Base-by-base conservation (phyloP, 164 flowering plant genomes). In the Platanus orientalis region DNA sequence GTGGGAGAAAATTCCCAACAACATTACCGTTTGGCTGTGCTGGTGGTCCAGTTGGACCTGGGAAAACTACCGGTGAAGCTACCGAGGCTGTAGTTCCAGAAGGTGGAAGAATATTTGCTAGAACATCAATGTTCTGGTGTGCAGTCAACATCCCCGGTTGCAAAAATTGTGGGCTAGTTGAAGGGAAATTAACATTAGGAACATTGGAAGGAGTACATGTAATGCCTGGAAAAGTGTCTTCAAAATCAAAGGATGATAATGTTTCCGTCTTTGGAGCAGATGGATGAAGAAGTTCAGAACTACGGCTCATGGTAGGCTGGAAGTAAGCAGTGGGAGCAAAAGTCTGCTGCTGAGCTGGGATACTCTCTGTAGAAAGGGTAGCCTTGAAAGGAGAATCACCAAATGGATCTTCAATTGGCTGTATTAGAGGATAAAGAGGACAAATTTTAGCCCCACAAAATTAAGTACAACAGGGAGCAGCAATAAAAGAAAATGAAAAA, bases 361-460 rank as follows among this genome's bases (percentile, higher is more conserved):
- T 51, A 60, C 51, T 62, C 24, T 80, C 75, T 45, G 75, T 32
- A 9, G 95, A 71, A 40, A 95, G 82, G 16, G 75, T n/a, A 64
- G 98, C 97, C 75, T 72, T 87, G 66, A 95, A 95, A 55, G 99
- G 96, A 57, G 86, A 59, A 56, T 92, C 96, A 4, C 99, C 98
- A 78, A 95, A 95, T 65, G 97, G 98, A 76, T 95, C 89, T 61
- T 81, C 91, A 76, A 77, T 78, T 44, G 86, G 48, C 98, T 94
- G 90, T 71, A 76, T 56, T 45, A 66, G 60, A 17, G 20, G 28
- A 21, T 25, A 7, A 30, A 54, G 14, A 58, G 19, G 12, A 45
- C 17, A 52, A 6, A 56, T 20, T 24, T 66, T 25, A 52, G n/a
- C 14, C 36, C 36, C 12, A 50, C 7, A 36, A 60, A 20, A 34